phyloP scores from a whole-genome alignment of 768 basidiomycete genomes.

The Leccinellum rugosiceps region DNA sequence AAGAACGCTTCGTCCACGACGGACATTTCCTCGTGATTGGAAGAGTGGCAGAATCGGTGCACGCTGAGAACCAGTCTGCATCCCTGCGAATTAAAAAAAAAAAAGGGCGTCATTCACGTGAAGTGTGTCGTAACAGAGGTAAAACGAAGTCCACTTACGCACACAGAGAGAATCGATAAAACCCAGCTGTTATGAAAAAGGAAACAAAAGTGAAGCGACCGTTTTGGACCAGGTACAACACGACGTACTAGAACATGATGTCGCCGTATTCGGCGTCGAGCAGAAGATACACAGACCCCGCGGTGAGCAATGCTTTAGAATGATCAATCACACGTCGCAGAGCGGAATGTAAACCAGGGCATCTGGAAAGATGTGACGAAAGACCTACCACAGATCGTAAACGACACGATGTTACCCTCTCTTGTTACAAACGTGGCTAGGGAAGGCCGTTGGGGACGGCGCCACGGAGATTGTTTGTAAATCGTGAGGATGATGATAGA shows the following conservation, averaged over 20 bases:
- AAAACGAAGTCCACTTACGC: constrained; percentile 1
- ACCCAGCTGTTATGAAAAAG: constrained; percentile 1
- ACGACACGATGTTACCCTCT: background rate
- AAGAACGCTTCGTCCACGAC: background rate
- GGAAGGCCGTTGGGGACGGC: background rate
- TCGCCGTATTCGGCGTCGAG: constrained; percentile 4
- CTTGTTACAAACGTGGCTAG: constrained; percentile 1
- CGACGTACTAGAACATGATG: constrained; percentile 12
- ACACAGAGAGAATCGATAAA: constrained; percentile 6
- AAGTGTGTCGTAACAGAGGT: background rate
- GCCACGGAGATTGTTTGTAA: background rate
- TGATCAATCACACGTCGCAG: background rate
- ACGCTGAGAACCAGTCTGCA: constrained; percentile 6
- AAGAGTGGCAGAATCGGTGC: background rate
- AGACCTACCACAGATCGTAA: constrained; percentile 4
- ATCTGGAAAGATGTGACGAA: background rate
- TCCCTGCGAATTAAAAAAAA: background rate
- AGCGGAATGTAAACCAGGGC: background rate
- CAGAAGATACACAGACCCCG: constrained; percentile 1
- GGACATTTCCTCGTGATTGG: background rate
- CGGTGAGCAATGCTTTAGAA: constrained; percentile 2
- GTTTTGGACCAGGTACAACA: background rate
- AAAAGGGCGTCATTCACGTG: background rate
- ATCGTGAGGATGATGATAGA: constrained; percentile 3
- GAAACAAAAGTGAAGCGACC: background rate